These are phyloP conservation scores for Chloromonas sp. DNA, from an alignment of 163 green algal genomes.

Conservation along the genomic window DNA sequence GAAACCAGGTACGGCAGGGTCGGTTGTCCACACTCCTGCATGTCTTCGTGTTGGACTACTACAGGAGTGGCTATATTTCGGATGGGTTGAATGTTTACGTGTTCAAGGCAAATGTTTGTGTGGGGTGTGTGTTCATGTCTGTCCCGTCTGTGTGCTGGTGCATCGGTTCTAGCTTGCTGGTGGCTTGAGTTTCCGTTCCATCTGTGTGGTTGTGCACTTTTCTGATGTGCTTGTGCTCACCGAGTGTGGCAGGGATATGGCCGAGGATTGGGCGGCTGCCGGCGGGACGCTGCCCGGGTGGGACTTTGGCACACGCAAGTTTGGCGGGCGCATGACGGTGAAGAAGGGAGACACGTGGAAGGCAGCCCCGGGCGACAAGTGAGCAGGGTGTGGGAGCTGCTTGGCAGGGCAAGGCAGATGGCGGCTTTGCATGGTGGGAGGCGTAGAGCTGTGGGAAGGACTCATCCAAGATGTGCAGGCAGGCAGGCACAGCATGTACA, in stretches of 20 bases:
- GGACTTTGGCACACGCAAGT: slow-evolving; percentile 30
- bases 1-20: neutral
- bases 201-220: neutral
- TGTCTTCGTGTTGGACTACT: neutral
- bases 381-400: neutral
- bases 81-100: neutral
- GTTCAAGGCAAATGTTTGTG: neutral
- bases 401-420: neutral
- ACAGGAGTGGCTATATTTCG: no score
- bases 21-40: neutral
- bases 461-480: no score
- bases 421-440: no score
- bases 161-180: neutral
- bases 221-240: neutral
- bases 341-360: no score
- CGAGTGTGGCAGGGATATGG: neutral
- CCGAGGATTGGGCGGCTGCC: slow-evolving; percentile 3
- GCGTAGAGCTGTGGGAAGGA: no score
- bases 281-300: slow-evolving; percentile 18
- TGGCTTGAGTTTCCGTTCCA: neutral
- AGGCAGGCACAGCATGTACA: no score
- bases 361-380: neutral
- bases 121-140: neutral
- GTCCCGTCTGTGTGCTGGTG: neutral
- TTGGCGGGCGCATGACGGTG: neutral